Percentiles rank a stretch among this genome's conserved stretches.
Evolutionary conservation across 2,329 filamentous ascomycete species (phyloP).

Genomic region (Ascomycota sp.): DNA sequence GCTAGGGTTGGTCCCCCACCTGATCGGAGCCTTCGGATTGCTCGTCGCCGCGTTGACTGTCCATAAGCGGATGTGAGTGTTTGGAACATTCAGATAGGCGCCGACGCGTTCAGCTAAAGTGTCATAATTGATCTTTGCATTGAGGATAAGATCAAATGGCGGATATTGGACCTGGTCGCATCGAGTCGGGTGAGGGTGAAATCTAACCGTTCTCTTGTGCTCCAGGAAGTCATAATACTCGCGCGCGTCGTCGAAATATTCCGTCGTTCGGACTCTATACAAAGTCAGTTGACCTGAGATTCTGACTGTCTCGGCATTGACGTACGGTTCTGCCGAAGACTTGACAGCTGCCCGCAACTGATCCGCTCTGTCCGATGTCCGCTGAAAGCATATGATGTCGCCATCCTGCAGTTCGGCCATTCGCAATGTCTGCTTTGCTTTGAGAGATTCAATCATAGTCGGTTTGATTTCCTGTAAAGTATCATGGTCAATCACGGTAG

Average conservation of each 20-base stretch:
- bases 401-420: slow-evolving; percentile 91
- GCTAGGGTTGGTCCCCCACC: slow-evolving; percentile 49
- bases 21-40: slow-evolving; percentile 59
- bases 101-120: slow-evolving; percentile 68
- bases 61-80: slow-evolving; percentile 80
- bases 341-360: slow-evolving; percentile 10
- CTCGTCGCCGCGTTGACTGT: slow-evolving; percentile 61
- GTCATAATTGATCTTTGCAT: slow-evolving; percentile 78
- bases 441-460: slow-evolving; percentile 89
- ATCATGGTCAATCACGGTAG: not conserved
- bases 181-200: slow-evolving; percentile 44
- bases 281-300: not conserved
- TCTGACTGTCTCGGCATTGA: slow-evolving; percentile 1
- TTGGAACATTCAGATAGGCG: slow-evolving; percentile 52
- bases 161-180: slow-evolving; percentile 38
- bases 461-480: slow-evolving; percentile 67
- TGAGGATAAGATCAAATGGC: slow-evolving; percentile 58
- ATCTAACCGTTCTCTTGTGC: slow-evolving; percentile 61
- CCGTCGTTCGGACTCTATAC: slow-evolving; percentile 12
- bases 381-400: slow-evolving; percentile 91
- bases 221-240: slow-evolving; percentile 88
- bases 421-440: slow-evolving; percentile 72
- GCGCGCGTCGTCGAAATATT: slow-evolving; percentile 49
- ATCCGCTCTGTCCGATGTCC: slow-evolving; percentile 26
- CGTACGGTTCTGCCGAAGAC: slow-evolving; percentile 12